Evolutionary conservation across 2,329 filamentous ascomycete species (phyloP), one percentile per base, ranked within the genome.

Genomic region (Mariannaea sp.): DNA sequence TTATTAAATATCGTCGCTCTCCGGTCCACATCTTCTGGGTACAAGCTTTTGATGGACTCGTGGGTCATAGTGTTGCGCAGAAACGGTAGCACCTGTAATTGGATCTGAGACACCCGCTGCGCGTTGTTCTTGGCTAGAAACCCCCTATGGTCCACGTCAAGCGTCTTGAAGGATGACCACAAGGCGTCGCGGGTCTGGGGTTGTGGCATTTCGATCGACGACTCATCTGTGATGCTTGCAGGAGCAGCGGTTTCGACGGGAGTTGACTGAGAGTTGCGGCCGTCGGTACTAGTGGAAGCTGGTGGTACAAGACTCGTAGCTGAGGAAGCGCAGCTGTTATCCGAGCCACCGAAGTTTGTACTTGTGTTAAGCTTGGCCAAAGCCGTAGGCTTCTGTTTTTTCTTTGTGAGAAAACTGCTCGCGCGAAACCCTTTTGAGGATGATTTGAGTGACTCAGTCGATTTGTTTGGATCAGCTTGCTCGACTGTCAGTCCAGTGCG

Each of bases 1-100:
- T 90, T 92, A 69, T 94, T 90, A 53, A 96, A 75, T 41, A 95
- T 90, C 38, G 85, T 85, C 2, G 88, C 83, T 55, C 92, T 82
- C 29, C 88, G 83, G 65, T 97, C 92, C 38, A 96, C 73, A 68
- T 96, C 90, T 73, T 96, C 90, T 2, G 90, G 80, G n/a, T 82
- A 77, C 39, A 96, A 76, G 13, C 69, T 68, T 54, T 72, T 75
- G 63, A 84, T 87, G 7, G 89, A 90, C 1, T 83, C 75, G 65
- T 93, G 87, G 27, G 81, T 75, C 55, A 82, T 81, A 63, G 92
- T 86, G 45, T 82, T 85, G 52, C 84, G 81, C 36, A 97, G 75
- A 64, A 96, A 96, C 0, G 91, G 89, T 14, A 96, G 72, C 4
- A 96, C 78, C 1, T 82, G 79, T 7, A 80, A 80, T 29, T 91